These are phyloP conservation scores for Macrotyloma uniflorum DNA, from an alignment of 306 rosid species.

Conservation along the genomic window DNA sequence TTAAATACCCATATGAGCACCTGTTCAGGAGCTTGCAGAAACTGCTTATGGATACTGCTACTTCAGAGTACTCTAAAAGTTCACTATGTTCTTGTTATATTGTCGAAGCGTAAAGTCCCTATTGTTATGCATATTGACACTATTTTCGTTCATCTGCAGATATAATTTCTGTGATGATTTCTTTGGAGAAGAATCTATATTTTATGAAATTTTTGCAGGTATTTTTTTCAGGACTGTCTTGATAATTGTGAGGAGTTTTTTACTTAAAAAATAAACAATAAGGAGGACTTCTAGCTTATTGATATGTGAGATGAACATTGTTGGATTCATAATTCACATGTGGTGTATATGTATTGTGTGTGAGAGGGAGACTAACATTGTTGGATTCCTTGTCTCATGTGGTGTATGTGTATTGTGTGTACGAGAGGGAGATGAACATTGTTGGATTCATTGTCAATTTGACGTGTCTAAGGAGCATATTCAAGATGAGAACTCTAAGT, in stretches of 20 bases:
- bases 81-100: slow-evolving; percentile 39
- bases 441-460: not conserved
- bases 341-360: not conserved
- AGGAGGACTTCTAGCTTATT: not conserved
- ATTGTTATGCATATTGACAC: slow-evolving; percentile 30
- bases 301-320: slow-evolving; percentile 28
- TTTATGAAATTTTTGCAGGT: slow-evolving; percentile 80
- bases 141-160: slow-evolving; percentile 52
- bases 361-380: slow-evolving; percentile 13
- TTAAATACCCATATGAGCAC: slow-evolving; percentile 83
- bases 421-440: not conserved
- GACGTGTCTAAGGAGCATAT: not conserved
- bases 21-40: slow-evolving; percentile 93
- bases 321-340: not conserved
- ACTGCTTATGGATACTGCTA: slow-evolving; percentile 89
- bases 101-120: slow-evolving; percentile 9
- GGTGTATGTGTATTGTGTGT: not conserved
- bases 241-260: slow-evolving; percentile 4
- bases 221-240: slow-evolving; percentile 32
- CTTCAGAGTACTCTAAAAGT: slow-evolving; percentile 75
- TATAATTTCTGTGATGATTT: slow-evolving; percentile 83
- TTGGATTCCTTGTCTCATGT: not conserved
- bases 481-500: not conserved
- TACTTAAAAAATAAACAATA: not conserved
- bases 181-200: slow-evolving; percentile 76